A percentile compares a stretch with the other conserved stretches of the same genome.
phyloP scores from a whole-genome alignment of 2,329 filamentous ascomycete species.

The Colletotrichum sp. region DNA sequence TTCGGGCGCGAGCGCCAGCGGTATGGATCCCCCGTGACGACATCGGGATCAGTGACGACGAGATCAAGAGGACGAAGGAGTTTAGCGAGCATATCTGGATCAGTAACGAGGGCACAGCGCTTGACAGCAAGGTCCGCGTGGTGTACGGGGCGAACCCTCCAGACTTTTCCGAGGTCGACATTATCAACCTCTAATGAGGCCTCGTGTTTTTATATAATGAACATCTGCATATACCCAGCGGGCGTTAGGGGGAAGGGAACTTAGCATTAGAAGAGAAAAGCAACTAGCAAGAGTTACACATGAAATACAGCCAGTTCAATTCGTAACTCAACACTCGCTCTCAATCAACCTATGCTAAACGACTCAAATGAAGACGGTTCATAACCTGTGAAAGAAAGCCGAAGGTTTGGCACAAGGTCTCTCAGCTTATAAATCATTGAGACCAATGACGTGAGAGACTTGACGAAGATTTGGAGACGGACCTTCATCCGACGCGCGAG shows the following conservation, averaged over 20 bases:
- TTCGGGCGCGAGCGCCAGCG: constrained; percentile 82
- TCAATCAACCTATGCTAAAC: background rate
- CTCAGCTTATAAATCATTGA: constrained; percentile 16
- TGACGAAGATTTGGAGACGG: background rate
- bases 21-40: constrained; percentile 96
- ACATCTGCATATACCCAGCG: constrained; percentile 16
- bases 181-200: constrained; percentile 72
- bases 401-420: background rate
- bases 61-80: constrained; percentile 77
- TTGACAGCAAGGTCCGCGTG: constrained; percentile 83
- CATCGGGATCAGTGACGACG: constrained; percentile 88
- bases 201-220: background rate
- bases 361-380: too few species aligned
- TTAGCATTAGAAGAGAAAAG: background rate
- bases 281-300: background rate
- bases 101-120: constrained; percentile 87
- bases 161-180: constrained; percentile 86
- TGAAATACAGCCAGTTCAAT: background rate
- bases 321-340: background rate
- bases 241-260: constrained; percentile 5
- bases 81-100: constrained; percentile 89
- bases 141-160: constrained; percentile 86
- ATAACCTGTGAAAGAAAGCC: background rate
- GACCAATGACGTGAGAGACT: constrained; percentile 10
- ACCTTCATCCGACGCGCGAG: background rate